These are phyloP conservation scores for Eucalyptus viminalis DNA, from an alignment of 345 rosid genomes.

Conservation along the genomic window DNA sequence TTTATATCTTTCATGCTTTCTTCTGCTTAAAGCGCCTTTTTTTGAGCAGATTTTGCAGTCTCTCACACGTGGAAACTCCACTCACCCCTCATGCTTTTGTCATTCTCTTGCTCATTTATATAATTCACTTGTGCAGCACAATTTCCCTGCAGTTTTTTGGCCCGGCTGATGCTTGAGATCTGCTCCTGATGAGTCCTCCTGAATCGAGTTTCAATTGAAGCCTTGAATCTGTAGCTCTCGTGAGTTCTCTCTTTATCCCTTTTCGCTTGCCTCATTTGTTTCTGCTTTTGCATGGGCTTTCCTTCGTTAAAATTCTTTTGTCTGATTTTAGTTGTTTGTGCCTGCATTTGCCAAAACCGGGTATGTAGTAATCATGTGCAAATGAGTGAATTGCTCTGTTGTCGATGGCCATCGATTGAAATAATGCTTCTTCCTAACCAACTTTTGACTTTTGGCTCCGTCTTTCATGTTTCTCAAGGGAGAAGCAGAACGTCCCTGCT, in stretches of 20 bases:
- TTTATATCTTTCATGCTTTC: constrained; percentile 1
- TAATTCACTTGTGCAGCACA: not conserved
- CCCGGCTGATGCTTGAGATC: constrained; percentile 1
- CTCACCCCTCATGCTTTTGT: constrained; percentile 17
- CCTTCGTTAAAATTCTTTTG: not conserved
- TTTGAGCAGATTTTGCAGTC: constrained; percentile 7
- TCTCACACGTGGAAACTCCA: constrained; percentile 4
- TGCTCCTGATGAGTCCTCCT: not conserved
- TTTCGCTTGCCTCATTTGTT: not conserved
- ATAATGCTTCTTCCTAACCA: not conserved
- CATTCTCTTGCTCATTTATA: constrained; percentile 17
- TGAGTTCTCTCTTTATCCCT: not conserved
- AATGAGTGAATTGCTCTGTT: not conserved
- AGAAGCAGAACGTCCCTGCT: not conserved
- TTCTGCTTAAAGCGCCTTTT: not conserved
- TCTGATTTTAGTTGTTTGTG: not conserved
- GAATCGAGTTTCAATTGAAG: not conserved
- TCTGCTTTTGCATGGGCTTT: not conserved
- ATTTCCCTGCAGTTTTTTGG: not conserved
- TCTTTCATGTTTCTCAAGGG: constrained; percentile 5
- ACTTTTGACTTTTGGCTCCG: not conserved
- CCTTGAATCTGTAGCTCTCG: not conserved
- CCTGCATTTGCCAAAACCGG: not conserved
- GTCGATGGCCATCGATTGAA: not conserved
- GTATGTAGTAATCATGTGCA: not conserved